Evolutionary conservation across 176 grass and related monocot genomes (phyloP), one percentile per base, ranked within the genome.

Genomic region (Lolium perenne): DNA sequence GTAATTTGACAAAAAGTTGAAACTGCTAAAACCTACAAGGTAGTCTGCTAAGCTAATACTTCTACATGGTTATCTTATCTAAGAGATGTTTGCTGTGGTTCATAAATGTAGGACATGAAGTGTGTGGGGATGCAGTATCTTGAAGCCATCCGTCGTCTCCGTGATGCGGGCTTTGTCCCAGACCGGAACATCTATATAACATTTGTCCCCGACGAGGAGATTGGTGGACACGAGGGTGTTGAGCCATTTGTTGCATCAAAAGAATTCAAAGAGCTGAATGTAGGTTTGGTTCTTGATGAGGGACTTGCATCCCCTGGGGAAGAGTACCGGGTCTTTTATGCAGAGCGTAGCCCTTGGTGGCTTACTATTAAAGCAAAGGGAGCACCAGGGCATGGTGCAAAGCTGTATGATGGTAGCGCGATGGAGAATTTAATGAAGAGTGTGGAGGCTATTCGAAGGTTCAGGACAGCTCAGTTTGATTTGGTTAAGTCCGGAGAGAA

Each of bases 361-460:
- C 87, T 95, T 62, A 86, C 90, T 21, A 98, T 95, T 57, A 95
- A 83, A 71, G 86, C 93, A 22, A 90, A 54, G 61, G 96, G 96
- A 4, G 86, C 83, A 21, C 96, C 96, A 79, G 96, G 93, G 47
- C 96, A 98, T 63, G 93, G 93, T 15, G 91, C 96, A 32, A 98
- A 98, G 80, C 68, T 98, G 35, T 98, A 95, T 83, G 93, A 95
- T 82, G 96, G 96, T 50, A 95, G 92, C 22, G 92, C 96, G 26
- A 94, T 98, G 93, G 96, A 95, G 84, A 98, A 98, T 86, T 87
- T 94, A 67, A 91, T 98, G 96, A 98, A 92, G 79, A 98, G 93
- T 7, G 86, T 98, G 43, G 96, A 98, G 87, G 70, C 82, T n/a
- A 83, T 98, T 40, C 79, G 90, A 58, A 91, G 76, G 79, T 98